Conservation (phyloP, 2,329 filamentous ascomycete genomes). For the Alternaria hordeiaustralica region DNA sequence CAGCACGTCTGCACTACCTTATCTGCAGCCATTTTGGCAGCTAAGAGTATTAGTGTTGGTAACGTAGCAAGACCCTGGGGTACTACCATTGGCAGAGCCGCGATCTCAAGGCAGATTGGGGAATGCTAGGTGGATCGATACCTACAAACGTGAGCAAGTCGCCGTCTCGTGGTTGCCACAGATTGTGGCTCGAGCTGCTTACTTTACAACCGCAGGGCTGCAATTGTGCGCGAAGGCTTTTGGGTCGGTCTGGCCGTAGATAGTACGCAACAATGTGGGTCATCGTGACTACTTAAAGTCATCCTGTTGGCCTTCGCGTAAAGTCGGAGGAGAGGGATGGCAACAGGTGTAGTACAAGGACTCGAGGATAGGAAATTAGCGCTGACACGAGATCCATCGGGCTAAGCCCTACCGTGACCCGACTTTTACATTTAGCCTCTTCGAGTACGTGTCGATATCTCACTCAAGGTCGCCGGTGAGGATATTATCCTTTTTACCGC, state of each 20-base stretch:
- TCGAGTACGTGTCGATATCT: neutral
- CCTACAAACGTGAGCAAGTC: neutral
- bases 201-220: neutral
- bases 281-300: neutral
- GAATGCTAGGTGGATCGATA: neutral
- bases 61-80: neutral
- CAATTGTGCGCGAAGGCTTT: neutral
- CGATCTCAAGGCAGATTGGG: neutral
- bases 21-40: neutral
- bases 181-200: neutral
- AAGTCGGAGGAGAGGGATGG: neutral
- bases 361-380: neutral
- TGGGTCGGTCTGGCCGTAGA: neutral
- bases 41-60: neutral
- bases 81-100: neutral
- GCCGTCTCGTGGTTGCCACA: neutral
- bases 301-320: neutral
- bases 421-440: neutral
- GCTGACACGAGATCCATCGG: neutral
- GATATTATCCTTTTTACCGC: neutral
- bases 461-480: neutral
- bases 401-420: neutral
- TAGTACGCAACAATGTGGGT: neutral
- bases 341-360: neutral
- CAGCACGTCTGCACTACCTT: conserved; percentile 1